Evolutionary conservation across 495 filamentous ascomycete species (phyloP), one percentile per base, ranked within the genome.

Genomic region (Neurospora sp.): DNA sequence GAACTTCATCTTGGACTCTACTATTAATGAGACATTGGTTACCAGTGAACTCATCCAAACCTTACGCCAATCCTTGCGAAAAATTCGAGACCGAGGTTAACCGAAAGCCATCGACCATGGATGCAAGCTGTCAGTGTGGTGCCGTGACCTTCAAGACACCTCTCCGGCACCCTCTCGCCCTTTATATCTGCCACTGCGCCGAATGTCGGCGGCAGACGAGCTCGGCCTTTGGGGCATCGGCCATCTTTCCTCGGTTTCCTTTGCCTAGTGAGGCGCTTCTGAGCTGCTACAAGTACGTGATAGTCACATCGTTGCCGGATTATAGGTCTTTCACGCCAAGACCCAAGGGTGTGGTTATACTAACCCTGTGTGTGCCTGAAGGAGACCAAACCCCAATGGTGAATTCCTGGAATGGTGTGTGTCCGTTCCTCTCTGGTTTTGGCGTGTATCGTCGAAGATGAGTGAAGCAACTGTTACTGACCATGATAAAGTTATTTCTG

Each of bases 131-230:
- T 74, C 87, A 90, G 81, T 92, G 90, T 79, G 86, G 88, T n/a
- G 78, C 84, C 18, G 84, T 92, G 35, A 71, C 74, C 71, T 92
- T 92, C 81, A 87, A 84, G 74, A 90, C 90, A 40, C 88, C 90
- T 68, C 78, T 85, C 3, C 75, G 78, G 20, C 81, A 85, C 70
- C 88, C 89, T 2, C 83, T 90, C 35, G 85, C 84, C 1, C 77
- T 91, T 18, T 91, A 90, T 76, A 88, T 91, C 77, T 92, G 90
- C 81, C 90, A 92, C 81, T 92, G 90, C 79, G 79, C 83, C 44
- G 86, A 90, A 74, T 92, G 90, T 79, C 88, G 87, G 39, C 85
- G 87, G 71, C 90, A 92, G 81, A 87, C 89, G 68, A 85, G 87
- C 70, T 89, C 88, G 18, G 89, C 90, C n/a, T 91, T 90, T 76